Percentiles rank a stretch among this genome's conserved stretches.
phyloP scores from a whole-genome alignment of 1,284 basidiomycete species.

The Cryptococcus jaspeensis region DNA sequence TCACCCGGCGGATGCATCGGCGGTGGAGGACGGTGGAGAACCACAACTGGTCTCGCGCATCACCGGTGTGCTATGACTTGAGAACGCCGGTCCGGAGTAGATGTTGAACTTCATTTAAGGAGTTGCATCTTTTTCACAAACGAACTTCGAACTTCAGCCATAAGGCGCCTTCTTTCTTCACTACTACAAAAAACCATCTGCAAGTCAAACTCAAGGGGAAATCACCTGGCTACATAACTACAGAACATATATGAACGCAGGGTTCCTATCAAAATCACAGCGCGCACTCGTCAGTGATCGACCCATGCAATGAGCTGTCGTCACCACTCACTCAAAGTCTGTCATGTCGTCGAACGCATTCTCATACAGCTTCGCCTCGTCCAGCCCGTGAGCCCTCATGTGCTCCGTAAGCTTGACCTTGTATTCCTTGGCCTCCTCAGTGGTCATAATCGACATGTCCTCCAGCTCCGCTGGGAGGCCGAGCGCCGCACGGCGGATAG shows the following conservation, averaged over 20 bases:
- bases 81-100: too few species aligned
- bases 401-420: conserved; percentile 18
- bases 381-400: conserved; percentile 19
- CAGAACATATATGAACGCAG: conserved; percentile 23
- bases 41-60: too few species aligned
- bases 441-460: conserved; percentile 31
- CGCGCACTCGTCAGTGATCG: not conserved
- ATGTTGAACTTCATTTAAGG: too few species aligned
- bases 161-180: too few species aligned
- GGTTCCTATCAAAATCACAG: conserved; percentile 9
- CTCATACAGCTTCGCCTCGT: conserved; percentile 22
- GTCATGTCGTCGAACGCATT: conserved; percentile 33
- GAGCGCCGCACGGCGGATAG: conserved; percentile 17
- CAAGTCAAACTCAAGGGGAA: too few species aligned
- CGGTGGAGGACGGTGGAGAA: too few species aligned
- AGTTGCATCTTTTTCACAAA: too few species aligned
- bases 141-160: too few species aligned
- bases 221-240: not conserved
- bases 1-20: too few species aligned
- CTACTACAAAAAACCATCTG: too few species aligned
- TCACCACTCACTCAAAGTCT: conserved; percentile 22
- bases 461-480: conserved; percentile 25
- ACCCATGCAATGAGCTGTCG: not conserved
- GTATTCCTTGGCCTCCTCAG: conserved; percentile 26
- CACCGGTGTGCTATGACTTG: too few species aligned